A percentile compares a stretch with the other conserved stretches of the same genome.
phyloP scores from a whole-genome alignment of 2,329 filamentous ascomycete species.

The Xylaria sp. region DNA sequence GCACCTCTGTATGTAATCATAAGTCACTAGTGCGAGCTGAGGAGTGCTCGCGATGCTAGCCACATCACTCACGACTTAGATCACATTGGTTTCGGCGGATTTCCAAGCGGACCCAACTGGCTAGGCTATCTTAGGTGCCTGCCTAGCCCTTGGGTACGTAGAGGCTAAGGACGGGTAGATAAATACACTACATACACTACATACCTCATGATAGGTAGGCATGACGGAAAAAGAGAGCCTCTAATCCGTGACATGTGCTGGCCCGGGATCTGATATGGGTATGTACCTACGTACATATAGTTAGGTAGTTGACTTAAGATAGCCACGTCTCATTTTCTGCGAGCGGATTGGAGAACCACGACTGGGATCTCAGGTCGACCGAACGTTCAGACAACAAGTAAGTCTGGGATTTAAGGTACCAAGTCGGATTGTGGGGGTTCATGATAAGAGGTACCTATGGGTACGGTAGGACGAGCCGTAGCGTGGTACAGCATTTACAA shows the following conservation, averaged over 20 bases:
- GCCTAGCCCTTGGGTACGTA: neutral
- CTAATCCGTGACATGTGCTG: conserved; percentile 27
- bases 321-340: neutral
- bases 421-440: conserved; percentile 30
- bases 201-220: neutral
- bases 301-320: neutral
- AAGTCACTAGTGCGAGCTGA: conserved; percentile 24
- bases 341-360: conserved; percentile 5
- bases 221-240: conserved; percentile 23
- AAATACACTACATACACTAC: neutral
- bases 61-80: conserved; percentile 5
- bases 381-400: conserved; percentile 5
- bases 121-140: no score
- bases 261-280: conserved; percentile 9
- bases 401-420: conserved; percentile 15
- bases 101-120: conserved; percentile 8
- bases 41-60: neutral
- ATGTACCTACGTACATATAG: neutral
- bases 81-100: conserved; percentile 26
- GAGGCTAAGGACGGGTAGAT: neutral
- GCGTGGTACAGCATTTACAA: conserved; percentile 14
- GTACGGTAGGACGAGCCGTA: conserved; percentile 3
- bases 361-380: conserved; percentile 19
- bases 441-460: conserved; percentile 31
- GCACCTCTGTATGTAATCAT: conserved; percentile 9